A percentile compares a stretch with the other conserved stretches of the same genome.
phyloP scores from a whole-genome alignment of 1,139 yeast species.

The Zygoascus meyerae region DNA sequence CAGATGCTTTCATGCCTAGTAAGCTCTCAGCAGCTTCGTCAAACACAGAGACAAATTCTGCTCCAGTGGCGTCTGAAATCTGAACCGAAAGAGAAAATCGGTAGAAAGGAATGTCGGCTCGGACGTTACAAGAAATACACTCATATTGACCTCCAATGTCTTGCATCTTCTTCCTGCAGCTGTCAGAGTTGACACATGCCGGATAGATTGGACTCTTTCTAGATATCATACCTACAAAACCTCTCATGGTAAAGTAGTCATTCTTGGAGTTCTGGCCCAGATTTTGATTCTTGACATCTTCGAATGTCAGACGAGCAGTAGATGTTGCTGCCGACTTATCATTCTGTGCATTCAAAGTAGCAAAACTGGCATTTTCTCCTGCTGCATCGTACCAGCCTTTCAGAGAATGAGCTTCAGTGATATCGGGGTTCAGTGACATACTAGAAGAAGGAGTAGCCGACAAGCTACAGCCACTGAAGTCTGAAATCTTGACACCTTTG shows the following conservation, averaged over 20 bases:
- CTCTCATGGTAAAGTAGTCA: conserved; percentile 72
- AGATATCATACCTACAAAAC: conserved; percentile 63
- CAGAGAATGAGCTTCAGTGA: conserved; percentile 76
- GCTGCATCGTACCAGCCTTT: conserved; percentile 93
- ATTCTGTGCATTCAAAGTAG: conserved; percentile 25
- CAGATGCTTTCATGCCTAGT: conserved; percentile 65
- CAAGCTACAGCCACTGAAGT: conserved; percentile 81
- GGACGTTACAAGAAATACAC: conserved; percentile 84
- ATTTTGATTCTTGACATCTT: conserved; percentile 60
- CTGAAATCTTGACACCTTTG: conserved; percentile 85
- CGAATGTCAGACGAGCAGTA: conserved; percentile 46
- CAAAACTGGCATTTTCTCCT: conserved; percentile 61
- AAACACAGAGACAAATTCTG: conserved; percentile 80
- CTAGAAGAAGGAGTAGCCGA: conserved; percentile 78
- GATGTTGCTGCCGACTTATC: conserved; percentile 35
- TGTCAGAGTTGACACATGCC: conserved; percentile 60
- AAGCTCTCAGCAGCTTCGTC: conserved; percentile 74
- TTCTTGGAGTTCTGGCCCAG: conserved; percentile 64
- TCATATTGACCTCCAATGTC: conserved; percentile 77
- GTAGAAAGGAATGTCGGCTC: conserved; percentile 62
- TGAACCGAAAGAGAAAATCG: conserved; percentile 72
- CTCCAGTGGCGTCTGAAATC: conserved; percentile 73
- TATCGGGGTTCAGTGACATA: conserved; percentile 74
- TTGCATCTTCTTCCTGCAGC: conserved; percentile 82
- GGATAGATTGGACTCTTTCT: conserved; percentile 81